These are phyloP conservation scores for Colletotrichum viniferum DNA, from an alignment of 2,329 filamentous ascomycete species.

Conservation along the genomic window DNA sequence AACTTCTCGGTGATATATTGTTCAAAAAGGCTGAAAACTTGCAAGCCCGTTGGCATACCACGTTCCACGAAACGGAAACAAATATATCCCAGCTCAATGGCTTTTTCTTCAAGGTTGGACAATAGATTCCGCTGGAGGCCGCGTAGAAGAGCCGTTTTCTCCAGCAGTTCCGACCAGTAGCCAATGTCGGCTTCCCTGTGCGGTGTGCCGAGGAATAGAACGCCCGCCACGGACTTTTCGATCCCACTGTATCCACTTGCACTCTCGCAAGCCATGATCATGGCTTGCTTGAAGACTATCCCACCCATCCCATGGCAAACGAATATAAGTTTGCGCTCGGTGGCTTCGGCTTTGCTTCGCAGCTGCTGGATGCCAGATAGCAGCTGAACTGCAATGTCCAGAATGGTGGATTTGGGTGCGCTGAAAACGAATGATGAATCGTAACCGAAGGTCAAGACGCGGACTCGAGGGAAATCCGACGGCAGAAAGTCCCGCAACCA, in stretches of 20 bases:
- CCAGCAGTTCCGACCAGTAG: not conserved
- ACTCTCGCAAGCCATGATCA: not conserved
- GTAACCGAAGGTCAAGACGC: not conserved
- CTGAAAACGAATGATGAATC: rapidly evolving
- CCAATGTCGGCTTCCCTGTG: not conserved
- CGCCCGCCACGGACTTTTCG: not conserved
- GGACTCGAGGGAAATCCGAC: rapidly evolving
- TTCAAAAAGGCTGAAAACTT: not conserved
- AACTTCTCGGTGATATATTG: rapidly evolving
- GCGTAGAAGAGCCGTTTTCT: rapidly evolving
- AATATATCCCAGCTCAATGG: not conserved
- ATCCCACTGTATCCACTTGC: rapidly evolving
- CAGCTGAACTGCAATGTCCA: rapidly evolving
- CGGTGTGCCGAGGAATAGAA: not conserved
- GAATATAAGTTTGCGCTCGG: not conserved
- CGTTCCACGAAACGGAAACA: not conserved
- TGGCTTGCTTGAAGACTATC: not conserved
- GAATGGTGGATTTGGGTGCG: rapidly evolving
- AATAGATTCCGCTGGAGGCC: not conserved
- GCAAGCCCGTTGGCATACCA: not conserved
- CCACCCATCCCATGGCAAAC: not conserved
- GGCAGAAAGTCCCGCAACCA: not conserved
- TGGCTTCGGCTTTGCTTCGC: not conserved
- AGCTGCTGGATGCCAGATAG: not conserved
- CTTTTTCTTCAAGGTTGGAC: rapidly evolving